Percentiles rank a stretch among this genome's conserved stretches.
Evolutionary conservation across 352 stramenopile species (phyloP).

Genomic region (Phytophthora pseudosyringae): DNA sequence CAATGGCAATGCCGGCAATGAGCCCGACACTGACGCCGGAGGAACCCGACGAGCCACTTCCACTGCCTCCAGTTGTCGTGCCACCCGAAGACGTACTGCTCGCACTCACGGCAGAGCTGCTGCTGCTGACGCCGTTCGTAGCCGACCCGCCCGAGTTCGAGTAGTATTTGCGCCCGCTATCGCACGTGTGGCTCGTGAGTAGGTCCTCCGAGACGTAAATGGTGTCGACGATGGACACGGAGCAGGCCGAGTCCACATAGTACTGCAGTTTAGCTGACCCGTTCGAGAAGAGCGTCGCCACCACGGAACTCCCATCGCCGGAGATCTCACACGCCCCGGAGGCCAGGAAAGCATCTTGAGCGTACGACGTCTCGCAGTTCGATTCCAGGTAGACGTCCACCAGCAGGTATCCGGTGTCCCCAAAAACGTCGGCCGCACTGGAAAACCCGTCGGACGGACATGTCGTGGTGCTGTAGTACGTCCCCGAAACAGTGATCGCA

Average conservation of each 20-base stretch:
- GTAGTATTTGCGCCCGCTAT: constrained; percentile 9
- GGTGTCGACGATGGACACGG: constrained; percentile 11
- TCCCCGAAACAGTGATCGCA: neutral
- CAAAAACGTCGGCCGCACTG: constrained; percentile 17
- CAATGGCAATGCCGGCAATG: constrained; percentile 21
- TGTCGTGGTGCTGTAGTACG: constrained; percentile 23
- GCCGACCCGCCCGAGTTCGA: constrained; percentile 19
- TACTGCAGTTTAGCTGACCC: constrained; percentile 31
- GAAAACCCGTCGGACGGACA: constrained; percentile 22
- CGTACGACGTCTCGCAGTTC: constrained; percentile 14
- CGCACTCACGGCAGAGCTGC: constrained; percentile 1
- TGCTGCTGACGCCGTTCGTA: constrained; percentile 20
- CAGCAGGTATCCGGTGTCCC: constrained; percentile 16
- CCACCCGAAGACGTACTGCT: constrained; percentile 5
- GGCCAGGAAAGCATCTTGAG: constrained; percentile 3
- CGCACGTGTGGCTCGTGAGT: neutral
- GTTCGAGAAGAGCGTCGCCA: constrained; percentile 21
- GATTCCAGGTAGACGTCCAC: constrained; percentile 13
- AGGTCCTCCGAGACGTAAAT: constrained; percentile 26
- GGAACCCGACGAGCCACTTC: constrained; percentile 13
- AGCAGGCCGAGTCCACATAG: constrained; percentile 26
- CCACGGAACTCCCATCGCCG: neutral
- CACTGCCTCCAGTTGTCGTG: constrained; percentile 6
- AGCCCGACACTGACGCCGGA: constrained; percentile 22
- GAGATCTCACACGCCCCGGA: constrained; percentile 17